These are phyloP conservation scores for Salix udensis DNA, from an alignment of 345 rosid species.

Conservation along the genomic window DNA sequence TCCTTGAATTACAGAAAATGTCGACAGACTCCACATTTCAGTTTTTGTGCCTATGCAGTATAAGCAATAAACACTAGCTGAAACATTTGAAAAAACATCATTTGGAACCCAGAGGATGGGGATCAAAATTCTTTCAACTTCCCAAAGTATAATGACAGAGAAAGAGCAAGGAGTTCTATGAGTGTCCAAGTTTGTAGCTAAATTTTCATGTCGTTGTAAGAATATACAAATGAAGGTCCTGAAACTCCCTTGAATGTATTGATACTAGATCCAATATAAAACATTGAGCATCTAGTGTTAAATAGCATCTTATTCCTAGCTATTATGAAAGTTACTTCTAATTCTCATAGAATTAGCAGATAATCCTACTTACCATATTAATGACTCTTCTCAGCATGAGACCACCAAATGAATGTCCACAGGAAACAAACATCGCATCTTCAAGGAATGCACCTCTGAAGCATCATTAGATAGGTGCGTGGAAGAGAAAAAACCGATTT, in stretches of 20 bases:
- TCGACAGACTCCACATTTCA: background rate
- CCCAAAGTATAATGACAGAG: background rate
- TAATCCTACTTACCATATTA: conserved; percentile 57
- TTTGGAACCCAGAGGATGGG: background rate
- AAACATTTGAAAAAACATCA: background rate
- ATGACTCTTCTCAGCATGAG: conserved; percentile 86
- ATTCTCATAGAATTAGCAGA: background rate
- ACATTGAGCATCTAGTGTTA: background rate
- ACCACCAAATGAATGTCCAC: conserved; percentile 99
- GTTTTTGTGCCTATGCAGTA: background rate
- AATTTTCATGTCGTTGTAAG: background rate
- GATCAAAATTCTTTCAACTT: background rate
- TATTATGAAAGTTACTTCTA: background rate
- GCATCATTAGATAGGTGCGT: conserved; percentile 20
- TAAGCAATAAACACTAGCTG: background rate
- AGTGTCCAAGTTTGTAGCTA: background rate
- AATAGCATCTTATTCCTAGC: background rate
- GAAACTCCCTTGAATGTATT: background rate
- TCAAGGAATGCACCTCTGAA: conserved; percentile 91
- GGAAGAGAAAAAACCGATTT: background rate
- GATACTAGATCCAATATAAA: background rate
- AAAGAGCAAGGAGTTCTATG: background rate
- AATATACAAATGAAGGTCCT: background rate
- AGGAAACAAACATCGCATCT: conserved; percentile 87
- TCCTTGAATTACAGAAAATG: background rate